Evolutionary conservation across 2,329 filamentous ascomycete genomes (phyloP), one percentile per base, ranked within the genome.

Genomic region (Scleromitrula shiraiana): DNA sequence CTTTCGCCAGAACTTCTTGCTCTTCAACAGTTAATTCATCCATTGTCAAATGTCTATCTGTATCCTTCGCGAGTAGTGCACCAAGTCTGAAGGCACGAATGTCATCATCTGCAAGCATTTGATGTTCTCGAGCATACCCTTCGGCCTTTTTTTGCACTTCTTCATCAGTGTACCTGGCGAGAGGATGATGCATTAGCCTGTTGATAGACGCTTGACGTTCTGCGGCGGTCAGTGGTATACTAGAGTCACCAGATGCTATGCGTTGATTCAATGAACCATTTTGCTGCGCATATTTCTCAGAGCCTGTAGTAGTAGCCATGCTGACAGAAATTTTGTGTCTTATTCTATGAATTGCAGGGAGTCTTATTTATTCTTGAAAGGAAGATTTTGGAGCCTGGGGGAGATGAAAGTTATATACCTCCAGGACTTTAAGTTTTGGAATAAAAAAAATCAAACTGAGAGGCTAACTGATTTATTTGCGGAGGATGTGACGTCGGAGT

Each of bases 71-170:
- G 49, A 82, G 69, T 47, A 78, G 69, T 38, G 79, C 79, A 5
- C 78, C 79, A 19, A 80, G 67, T 15, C 72, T 71, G 57, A 83
- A 83, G 5, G 75, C 76, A 9, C 76, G 70, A 26, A 80, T 64
- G 56, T 82, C 77, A 12, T 76, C 72, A 17, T 75, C 71, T 15
- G 71, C 70, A 4, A 71, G 73, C 46, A 81, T 67, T 22, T 73
- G 72, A 56, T 83, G 70, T 41, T 72, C 65, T 22, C 69, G 64
- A 20, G 77, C 80, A 61, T 82, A 85, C 5, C 70, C 69, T 45
- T 76, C 74, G 10, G 27, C 46, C 23, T 42, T 22, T 9, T 5
- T 1, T 17, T 27, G 22, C 8, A 45, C 7, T 10, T 45, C 15
- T 3, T 45, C 14, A 17, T 45, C 42, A 20, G 35, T 9, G 7